phyloP scores from a whole-genome alignment of 495 filamentous ascomycete genomes.

The Mycothermus thermophilus region DNA sequence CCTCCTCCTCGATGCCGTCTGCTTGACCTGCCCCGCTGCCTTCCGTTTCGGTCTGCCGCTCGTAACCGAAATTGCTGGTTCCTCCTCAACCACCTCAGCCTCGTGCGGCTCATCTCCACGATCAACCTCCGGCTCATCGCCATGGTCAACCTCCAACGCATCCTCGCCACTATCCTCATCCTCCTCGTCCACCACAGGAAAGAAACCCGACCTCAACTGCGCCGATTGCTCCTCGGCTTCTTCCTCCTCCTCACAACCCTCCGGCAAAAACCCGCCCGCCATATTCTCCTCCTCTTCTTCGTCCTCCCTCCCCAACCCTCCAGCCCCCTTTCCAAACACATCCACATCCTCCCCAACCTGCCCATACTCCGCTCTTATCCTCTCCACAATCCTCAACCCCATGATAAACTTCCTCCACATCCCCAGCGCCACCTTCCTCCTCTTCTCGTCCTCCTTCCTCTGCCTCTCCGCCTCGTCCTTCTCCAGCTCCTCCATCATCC shows the following conservation, averaged over 20 bases:
- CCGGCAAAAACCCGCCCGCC: slow-evolving; percentile 43
- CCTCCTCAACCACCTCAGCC: too few species aligned
- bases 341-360: slow-evolving; percentile 27
- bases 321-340: slow-evolving; percentile 23
- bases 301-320: slow-evolving; percentile 4
- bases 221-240: slow-evolving; percentile 14
- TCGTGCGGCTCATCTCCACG: too few species aligned
- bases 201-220: slow-evolving; percentile 27
- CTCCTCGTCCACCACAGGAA: slow-evolving; percentile 25
- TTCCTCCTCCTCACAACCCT: slow-evolving; percentile 34
- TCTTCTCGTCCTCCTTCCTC: slow-evolving; percentile 69
- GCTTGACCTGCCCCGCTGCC: slow-evolving; percentile 5
- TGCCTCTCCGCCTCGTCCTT: slow-evolving; percentile 67
- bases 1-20: slow-evolving; percentile 6
- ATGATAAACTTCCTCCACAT: slow-evolving; percentile 81
- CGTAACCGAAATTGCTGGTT: slow-evolving; percentile 13
- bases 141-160: slow-evolving; percentile 20
- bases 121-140: too few species aligned
- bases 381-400: slow-evolving; percentile 67
- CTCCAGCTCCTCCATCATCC: slow-evolving; percentile 67
- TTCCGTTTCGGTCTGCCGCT: slow-evolving; percentile 14
- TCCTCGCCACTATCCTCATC: slow-evolving; percentile 17
- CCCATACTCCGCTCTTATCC: slow-evolving; percentile 72
- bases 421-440: slow-evolving; percentile 55
- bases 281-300: slow-evolving; percentile 26